Evolutionary conservation across 2,329 filamentous ascomycete genomes (phyloP), one percentile per base, ranked within the genome.

Genomic region (Malbranchea zuffiana): DNA sequence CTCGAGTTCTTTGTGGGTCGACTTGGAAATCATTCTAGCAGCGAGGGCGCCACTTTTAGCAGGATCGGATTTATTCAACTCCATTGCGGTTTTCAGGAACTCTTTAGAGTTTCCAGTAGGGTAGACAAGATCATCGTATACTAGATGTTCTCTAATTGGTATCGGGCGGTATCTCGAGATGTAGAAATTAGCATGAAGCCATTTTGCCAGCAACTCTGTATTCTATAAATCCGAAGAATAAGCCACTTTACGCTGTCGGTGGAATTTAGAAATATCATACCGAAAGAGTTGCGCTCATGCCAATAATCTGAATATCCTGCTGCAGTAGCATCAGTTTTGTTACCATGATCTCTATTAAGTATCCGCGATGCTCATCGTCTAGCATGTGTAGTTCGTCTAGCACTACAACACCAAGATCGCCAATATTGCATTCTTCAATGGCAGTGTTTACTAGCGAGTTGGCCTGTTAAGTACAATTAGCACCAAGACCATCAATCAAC

Each of bases 341-440:
- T 4, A 78, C 75, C 59, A 84, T 74, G 4, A 86, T 63, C 52
- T 87, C 82, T 37, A 86, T 63, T 1, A 86, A 65, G 52, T 86
- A 86, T 3, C 82, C 82, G 8, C 82, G 74, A 46, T 78, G 72
- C 44, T 80, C 78, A 52, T 86, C 82, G 47, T 84, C 78, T 29
- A 86, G 68, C 80, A 87, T 85, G 53, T 87, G 82, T n/a, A 86
- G 61, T 52, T 87, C 82, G 49, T 87, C 82, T 21, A 86, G 63
- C 10, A 86, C 78, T 12, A 85, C 72, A 7, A 77, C 33, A 18
- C 71, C 73, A 28, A 87, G 61, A 13, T 75, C 68, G n/a, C 67
- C 62, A 41, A 84, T 70, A 3, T 68, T 74, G 50, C 72, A 75
- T 44, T 86, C 78, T 44, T 82, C 77, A 45, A 86, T 82, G 10